Evolutionary conservation across 2,329 filamentous ascomycete species (phyloP).

Genomic region (Apiospora sp.): DNA sequence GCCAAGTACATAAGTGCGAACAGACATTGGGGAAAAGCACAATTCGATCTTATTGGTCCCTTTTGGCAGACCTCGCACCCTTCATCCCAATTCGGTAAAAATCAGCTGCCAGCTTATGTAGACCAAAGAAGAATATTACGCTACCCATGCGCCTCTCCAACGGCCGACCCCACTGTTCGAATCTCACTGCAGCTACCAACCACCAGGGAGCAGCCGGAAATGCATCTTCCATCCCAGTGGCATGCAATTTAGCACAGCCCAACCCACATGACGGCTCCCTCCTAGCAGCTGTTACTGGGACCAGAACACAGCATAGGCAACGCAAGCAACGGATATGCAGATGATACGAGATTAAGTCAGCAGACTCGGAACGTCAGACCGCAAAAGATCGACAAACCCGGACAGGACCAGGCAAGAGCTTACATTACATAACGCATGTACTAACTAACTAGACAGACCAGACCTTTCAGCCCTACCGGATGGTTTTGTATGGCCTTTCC

Average conservation of each 20-base stretch:
- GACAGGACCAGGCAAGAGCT: not conserved
- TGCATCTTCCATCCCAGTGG: not conserved
- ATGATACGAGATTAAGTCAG: constrained; percentile 1
- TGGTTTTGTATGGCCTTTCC: too few species aligned
- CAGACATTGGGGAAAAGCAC: not conserved
- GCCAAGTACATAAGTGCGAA: not conserved
- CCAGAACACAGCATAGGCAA: not conserved
- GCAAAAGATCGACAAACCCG: not conserved
- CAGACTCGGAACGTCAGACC: constrained; percentile 5
- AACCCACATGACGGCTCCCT: not conserved
- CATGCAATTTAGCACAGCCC: not conserved
- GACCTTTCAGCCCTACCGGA: too few species aligned
- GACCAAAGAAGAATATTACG: not conserved
- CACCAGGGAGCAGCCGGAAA: not conserved
- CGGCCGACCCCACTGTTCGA: not conserved
- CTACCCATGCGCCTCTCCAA: not conserved
- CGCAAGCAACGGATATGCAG: not conserved
- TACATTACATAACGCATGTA: not conserved
- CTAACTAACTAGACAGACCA: not conserved
- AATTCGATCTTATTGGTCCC: not conserved
- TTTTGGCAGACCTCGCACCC: constrained; percentile 3
- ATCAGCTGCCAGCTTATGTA: not conserved
- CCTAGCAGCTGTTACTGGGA: not conserved
- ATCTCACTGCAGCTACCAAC: not conserved
- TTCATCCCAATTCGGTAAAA: not conserved